phyloP scores from a whole-genome alignment of 225 moss, liverwort and hornwort genomes.

The Marchantia polymorpha region DNA sequence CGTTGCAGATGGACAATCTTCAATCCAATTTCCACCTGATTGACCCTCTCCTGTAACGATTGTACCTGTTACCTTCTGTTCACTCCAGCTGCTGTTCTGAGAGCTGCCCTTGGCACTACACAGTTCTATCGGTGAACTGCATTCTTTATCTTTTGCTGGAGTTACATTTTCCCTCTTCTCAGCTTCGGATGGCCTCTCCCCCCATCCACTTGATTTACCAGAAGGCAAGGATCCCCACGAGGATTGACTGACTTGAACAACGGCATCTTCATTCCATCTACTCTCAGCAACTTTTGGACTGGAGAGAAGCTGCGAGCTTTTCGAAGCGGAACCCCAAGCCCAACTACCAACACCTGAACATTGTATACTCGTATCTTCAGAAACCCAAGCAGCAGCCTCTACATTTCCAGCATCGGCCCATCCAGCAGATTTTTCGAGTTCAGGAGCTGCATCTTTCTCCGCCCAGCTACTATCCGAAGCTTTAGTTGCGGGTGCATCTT shows the following conservation, averaged over 20 bases:
- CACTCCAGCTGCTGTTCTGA: slow-evolving; percentile 1
- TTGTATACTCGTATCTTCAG: background rate
- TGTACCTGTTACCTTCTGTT: background rate
- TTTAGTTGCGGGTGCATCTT: background rate
- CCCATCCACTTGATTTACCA: slow-evolving; percentile 13
- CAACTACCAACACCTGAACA: background rate
- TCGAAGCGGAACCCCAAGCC: background rate
- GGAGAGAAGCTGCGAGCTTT: background rate
- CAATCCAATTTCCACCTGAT: background rate
- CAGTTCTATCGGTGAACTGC: background rate
- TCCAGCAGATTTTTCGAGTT: background rate
- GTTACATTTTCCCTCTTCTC: background rate
- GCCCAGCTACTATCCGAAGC: slow-evolving; percentile 10
- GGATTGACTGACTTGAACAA: background rate
- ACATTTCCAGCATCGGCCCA: background rate
- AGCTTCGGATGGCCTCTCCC: background rate
- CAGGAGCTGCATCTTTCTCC: slow-evolving; percentile 4
- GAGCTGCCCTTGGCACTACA: background rate
- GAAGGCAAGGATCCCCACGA: background rate
- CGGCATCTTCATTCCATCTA: background rate
- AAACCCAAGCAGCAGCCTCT: background rate
- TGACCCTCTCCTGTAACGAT: background rate
- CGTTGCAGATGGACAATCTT: background rate
- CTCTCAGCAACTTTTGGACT: background rate
- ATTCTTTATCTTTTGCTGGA: background rate